phyloP scores from a whole-genome alignment of 2,329 filamentous ascomycete species.

The Botrytis fabae region DNA sequence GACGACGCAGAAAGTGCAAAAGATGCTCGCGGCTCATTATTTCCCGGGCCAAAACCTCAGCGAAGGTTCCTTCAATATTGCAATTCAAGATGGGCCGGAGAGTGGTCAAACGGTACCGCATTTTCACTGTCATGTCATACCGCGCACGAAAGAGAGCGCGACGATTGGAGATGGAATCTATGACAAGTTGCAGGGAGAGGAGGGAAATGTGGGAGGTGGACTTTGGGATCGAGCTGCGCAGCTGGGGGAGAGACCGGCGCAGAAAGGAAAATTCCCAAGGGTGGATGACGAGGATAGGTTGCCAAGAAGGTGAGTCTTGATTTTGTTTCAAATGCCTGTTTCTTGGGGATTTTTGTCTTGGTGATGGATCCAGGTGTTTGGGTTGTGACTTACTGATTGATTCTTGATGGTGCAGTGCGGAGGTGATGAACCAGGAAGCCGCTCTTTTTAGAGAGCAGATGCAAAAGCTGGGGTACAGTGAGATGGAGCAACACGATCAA shows the following conservation, averaged over 20 bases:
- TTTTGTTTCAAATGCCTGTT: neutral
- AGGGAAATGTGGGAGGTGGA: slow-evolving; percentile 76
- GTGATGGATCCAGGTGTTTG: neutral
- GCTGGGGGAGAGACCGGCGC: slow-evolving; percentile 48
- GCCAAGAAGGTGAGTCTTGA: slow-evolving; percentile 49
- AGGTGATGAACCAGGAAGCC: slow-evolving; percentile 81
- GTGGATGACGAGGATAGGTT: slow-evolving; percentile 71
- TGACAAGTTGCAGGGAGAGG: slow-evolving; percentile 76
- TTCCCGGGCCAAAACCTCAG: slow-evolving; percentile 57
- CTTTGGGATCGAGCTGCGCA: slow-evolving; percentile 66
- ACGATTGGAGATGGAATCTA: slow-evolving; percentile 73
- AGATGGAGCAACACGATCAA: neutral
- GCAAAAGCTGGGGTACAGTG: slow-evolving; percentile 22
- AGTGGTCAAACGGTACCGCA: slow-evolving; percentile 94
- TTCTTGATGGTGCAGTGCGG: slow-evolving; percentile 46
- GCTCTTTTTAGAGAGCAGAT: slow-evolving; percentile 42
- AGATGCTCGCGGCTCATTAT: slow-evolving; percentile 65
- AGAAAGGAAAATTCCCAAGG: slow-evolving; percentile 61
- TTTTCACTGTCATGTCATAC: slow-evolving; percentile 90
- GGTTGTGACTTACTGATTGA: neutral
- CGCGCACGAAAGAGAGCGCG: slow-evolving; percentile 57
- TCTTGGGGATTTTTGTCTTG: too few species aligned
- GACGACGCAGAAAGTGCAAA: slow-evolving; percentile 80
- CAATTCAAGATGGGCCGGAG: slow-evolving; percentile 87
- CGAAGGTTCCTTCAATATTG: slow-evolving; percentile 83